phyloP scores from a whole-genome alignment of 2,329 filamentous ascomycete genomes.

The Coleophoma cylindrospora region DNA sequence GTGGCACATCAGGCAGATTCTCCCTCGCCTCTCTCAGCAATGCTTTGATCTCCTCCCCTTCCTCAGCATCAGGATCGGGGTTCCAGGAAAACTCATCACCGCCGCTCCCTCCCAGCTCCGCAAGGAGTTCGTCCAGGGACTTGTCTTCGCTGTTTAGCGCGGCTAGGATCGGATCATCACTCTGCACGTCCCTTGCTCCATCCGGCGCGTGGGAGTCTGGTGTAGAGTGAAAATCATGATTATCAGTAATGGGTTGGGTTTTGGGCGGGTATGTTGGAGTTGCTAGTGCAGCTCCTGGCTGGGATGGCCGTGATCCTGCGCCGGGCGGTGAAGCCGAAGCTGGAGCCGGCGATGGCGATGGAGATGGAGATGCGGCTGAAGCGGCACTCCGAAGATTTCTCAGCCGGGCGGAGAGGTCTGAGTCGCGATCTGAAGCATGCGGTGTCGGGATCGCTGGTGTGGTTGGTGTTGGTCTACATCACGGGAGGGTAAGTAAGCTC shows the following conservation, averaged over 20 bases:
- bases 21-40: conserved; percentile 21
- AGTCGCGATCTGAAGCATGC: conserved; percentile 11
- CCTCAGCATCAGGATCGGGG: conserved; percentile 19
- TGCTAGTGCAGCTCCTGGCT: no score
- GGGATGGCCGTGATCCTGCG: no score
- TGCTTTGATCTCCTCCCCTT: conserved; percentile 17
- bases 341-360: conserved; percentile 4
- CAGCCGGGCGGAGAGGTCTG: conserved; percentile 21
- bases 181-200: neutral
- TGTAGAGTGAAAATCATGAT: no score
- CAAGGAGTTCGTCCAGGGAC: conserved; percentile 23
- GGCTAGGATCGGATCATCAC: conserved; percentile 11
- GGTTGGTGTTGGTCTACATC: conserved; percentile 7
- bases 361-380: conserved; percentile 10
- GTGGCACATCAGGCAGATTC: conserved; percentile 8
- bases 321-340: neutral
- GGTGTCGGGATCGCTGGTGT: neutral
- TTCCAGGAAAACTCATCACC: conserved; percentile 19
- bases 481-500: conserved; percentile 3
- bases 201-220: no score
- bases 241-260: no score
- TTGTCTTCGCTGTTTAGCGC: conserved; percentile 16
- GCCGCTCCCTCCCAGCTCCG: conserved; percentile 15
- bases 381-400: conserved; percentile 21
- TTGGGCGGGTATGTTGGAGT: no score